Conservation (phyloP, 192 early-diverging fungal genomes). For the Rhizophagus clarus region DNA sequence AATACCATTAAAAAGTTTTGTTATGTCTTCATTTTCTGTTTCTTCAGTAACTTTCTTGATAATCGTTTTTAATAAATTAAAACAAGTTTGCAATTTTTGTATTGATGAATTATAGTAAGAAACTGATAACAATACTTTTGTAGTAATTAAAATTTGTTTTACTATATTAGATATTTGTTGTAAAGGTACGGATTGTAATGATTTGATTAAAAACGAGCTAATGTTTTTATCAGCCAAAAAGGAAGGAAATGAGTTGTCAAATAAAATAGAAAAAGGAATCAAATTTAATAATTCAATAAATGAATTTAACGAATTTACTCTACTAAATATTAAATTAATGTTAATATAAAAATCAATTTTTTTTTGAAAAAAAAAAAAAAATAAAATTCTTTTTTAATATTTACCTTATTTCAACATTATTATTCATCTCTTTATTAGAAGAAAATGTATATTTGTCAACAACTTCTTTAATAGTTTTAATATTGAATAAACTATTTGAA, state of each 20-base stretch:
- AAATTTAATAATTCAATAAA: background rate
- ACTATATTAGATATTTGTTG: background rate
- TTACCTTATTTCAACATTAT: background rate
- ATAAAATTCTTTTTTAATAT: background rate
- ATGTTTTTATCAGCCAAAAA: background rate
- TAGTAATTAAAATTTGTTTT: background rate
- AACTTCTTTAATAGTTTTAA: conserved; percentile 20
- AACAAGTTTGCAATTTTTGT: background rate
- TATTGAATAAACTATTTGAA: conserved; percentile 42
- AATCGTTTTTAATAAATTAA: background rate
- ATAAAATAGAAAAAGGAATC: conserved; percentile 36
- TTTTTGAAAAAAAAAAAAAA: background rate
- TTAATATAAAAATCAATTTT: background rate
- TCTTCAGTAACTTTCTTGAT: background rate
- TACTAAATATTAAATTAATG: background rate
- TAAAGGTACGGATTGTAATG: background rate
- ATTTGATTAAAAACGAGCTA: background rate
- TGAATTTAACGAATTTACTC: background rate
- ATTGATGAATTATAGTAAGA: background rate
- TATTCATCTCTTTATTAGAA: background rate
- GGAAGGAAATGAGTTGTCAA: conserved; percentile 30
- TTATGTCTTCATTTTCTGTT: background rate
- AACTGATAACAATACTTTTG: background rate
- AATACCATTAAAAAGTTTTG: background rate
- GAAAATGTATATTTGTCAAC: background rate